Conservation (phyloP, 805 yeast genomes). For the Debaryomyces hansenii region DNA sequence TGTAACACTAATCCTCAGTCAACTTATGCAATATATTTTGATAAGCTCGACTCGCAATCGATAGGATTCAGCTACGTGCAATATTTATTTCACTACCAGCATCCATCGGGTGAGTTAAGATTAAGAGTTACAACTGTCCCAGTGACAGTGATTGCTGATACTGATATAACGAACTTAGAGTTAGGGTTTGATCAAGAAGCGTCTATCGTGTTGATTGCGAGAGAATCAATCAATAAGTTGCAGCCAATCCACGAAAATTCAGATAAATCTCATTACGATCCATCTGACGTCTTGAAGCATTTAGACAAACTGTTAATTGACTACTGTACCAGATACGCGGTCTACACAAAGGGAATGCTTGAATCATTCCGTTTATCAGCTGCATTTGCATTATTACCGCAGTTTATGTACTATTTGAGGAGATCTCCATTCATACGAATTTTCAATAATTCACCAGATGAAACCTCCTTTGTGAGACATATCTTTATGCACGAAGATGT, state of each 20-base stretch:
- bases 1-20: slow-evolving; percentile 58
- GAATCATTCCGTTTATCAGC: slow-evolving; percentile 51
- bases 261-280: slow-evolving; percentile 11
- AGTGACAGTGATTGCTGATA: slow-evolving; percentile 41
- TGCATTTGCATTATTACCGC: slow-evolving; percentile 58
- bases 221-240: slow-evolving; percentile 50
- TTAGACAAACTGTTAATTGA: slow-evolving; percentile 33
- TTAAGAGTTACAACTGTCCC: slow-evolving; percentile 62
- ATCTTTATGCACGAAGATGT: slow-evolving; percentile 62
- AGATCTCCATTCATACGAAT: slow-evolving; percentile 66
- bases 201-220: slow-evolving; percentile 59
- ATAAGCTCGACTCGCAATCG: slow-evolving; percentile 38
- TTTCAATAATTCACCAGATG: slow-evolving; percentile 72
- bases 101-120: slow-evolving; percentile 56
- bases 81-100: slow-evolving; percentile 62
- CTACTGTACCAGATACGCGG: slow-evolving; percentile 35
- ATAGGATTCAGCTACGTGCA: slow-evolving; percentile 43
- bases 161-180: slow-evolving; percentile 42
- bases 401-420: slow-evolving; percentile 65
- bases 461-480: slow-evolving; percentile 64
- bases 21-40: slow-evolving; percentile 59
- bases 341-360: slow-evolving; percentile 47
- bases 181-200: slow-evolving; percentile 67
- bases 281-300: slow-evolving; percentile 41
- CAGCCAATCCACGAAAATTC: slow-evolving; percentile 16